These are phyloP conservation scores for Poteriospumella lacustris DNA, from an alignment of 108 stramenopile genomes.

Conservation along the genomic window DNA sequence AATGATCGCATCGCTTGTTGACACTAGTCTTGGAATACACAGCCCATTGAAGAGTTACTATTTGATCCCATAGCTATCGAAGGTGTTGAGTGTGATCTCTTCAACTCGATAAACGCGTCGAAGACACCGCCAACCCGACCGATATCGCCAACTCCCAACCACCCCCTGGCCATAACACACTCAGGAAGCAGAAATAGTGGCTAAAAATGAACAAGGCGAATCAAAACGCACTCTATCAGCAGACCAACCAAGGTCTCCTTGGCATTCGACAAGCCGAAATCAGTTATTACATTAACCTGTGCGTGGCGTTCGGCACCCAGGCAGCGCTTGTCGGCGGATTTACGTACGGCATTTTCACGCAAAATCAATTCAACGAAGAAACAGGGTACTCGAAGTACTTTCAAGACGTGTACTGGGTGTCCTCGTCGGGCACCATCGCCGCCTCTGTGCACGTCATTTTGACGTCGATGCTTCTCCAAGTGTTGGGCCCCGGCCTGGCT, in stretches of 20 bases:
- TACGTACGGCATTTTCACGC: slow-evolving; percentile 1
- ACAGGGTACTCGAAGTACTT: neutral
- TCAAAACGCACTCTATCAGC: neutral
- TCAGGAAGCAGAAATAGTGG: too few species aligned
- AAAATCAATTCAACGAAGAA: neutral
- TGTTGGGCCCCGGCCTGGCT: slow-evolving; percentile 1
- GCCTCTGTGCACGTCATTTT: slow-evolving; percentile 12
- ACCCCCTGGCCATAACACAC: too few species aligned
- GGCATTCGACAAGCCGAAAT: neutral
- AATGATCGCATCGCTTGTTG: too few species aligned
- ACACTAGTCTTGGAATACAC: too few species aligned
- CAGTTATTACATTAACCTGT: slow-evolving; percentile 1
- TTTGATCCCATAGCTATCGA: too few species aligned
- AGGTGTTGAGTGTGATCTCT: too few species aligned
- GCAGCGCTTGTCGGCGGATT: slow-evolving; percentile 12
- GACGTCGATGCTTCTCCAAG: neutral
- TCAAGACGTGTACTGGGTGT: slow-evolving; percentile 11
- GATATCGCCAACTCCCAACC: too few species aligned
- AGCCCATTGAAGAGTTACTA: too few species aligned
- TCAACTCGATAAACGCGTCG: too few species aligned
- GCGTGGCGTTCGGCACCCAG: neutral
- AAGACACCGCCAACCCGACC: too few species aligned
- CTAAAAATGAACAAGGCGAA: neutral
- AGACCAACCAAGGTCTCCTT: neutral
- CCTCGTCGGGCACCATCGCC: neutral